Conservation (phyloP, 208 protist genomes). For the Crithidia sp. region DNA sequence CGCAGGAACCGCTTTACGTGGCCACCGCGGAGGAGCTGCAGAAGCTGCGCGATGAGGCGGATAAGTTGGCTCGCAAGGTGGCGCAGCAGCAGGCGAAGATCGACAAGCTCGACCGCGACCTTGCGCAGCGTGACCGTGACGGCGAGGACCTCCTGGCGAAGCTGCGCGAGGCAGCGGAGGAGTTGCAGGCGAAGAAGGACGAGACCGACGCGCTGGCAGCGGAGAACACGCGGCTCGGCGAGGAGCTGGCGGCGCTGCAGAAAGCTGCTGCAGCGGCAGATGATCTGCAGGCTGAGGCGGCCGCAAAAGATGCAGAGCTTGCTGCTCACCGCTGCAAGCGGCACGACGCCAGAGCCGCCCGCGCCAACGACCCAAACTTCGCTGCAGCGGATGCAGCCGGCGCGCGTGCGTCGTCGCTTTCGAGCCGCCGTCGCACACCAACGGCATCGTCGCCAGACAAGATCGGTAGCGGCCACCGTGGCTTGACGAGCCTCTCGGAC, state of each 20-base stretch:
- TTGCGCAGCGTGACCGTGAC: background rate
- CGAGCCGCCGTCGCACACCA: too few species aligned
- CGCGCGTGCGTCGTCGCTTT: too few species aligned
- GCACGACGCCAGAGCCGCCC: too few species aligned
- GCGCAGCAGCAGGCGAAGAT: constrained; percentile 4
- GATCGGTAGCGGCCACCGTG: too few species aligned
- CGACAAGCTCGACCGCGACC: constrained; percentile 4
- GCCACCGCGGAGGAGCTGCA: constrained; percentile 6
- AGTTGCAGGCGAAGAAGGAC: constrained; percentile 15
- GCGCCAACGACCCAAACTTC: too few species aligned
- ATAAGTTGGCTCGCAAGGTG: constrained; percentile 21
- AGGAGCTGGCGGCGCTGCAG: constrained; percentile 23
- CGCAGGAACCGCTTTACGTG: constrained; percentile 1
- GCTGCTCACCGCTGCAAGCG: too few species aligned
- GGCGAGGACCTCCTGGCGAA: background rate
- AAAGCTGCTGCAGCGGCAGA: background rate
- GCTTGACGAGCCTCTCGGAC: too few species aligned
- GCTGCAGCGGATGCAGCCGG: too few species aligned
- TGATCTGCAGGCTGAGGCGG: background rate
- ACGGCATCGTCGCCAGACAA: too few species aligned
- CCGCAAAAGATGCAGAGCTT: constrained; percentile 2
- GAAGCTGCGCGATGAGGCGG: constrained; percentile 26
- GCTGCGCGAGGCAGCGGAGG: background rate
- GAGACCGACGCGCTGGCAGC: constrained; percentile 19
- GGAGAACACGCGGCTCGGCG: constrained; percentile 1